Evolutionary conservation across 116 monocot genomes (phyloP), one percentile per base, ranked within the genome.

Genomic region (Zostera marina): DNA sequence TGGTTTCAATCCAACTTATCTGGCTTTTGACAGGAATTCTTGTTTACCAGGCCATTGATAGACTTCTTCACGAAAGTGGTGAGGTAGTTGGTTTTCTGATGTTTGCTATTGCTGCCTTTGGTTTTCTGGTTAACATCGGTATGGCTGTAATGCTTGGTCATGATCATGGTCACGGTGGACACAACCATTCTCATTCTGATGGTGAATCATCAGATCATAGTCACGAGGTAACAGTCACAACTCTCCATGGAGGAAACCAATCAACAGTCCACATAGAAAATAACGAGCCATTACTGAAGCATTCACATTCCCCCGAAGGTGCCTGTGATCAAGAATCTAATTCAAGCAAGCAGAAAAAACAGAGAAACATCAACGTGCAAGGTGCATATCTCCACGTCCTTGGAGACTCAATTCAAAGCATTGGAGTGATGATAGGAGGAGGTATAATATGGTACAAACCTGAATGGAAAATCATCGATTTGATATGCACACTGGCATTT

Each of bases 21-120:
- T 84, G 84, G 84, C 68, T 84, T 11, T 56, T 84, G 65, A 73
- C 76, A 14, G 84, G 84, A 44, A 84, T 84, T 41, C 62, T 84
- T 17, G 76, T 84, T 17, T 84, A 76, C 54, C 68, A 84, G 60
- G 81, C 81, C 24, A 68, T 76, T 16, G 61, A 42, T 4, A 70
- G 81, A 57, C 40, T 81, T 16, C 11, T 76, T 16, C 16, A 73
- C 38, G 66, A 70, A 11, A 70, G 41, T 44, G 76, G 73, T 20
- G 73, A 80, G 32, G 80, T 80, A n/a, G 22, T 66, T 12, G 80
- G 80, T 16, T 44, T 43, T 42, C 57, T 74, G 7, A 79, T 79
- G 79, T 79, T 79, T 64, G 75, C 54, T 0, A 75, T 80, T 8
- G 24, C 79, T 8, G 61, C 75, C 9, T 75, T 80, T 59, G 79